Evolutionary conservation across 2,329 filamentous ascomycete species (phyloP).

Genomic region (Polytolypa hystricis): DNA sequence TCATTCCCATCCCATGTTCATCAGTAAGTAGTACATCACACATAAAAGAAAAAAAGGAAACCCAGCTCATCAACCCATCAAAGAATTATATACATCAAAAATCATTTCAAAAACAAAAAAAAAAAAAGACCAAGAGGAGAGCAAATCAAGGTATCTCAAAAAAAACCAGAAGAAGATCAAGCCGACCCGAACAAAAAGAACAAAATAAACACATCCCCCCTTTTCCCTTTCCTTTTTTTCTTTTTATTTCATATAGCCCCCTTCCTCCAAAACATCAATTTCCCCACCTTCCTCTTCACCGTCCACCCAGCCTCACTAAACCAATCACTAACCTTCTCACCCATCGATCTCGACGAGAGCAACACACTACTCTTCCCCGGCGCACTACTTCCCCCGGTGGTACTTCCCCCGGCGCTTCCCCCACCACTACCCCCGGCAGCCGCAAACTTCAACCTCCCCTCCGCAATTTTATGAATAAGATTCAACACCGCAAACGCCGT

Average conservation of each 20-base stretch:
- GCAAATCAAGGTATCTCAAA: background rate
- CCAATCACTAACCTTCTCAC: constrained; percentile 25
- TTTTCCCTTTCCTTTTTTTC: no score
- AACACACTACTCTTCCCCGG: constrained; percentile 7
- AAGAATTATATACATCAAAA: background rate
- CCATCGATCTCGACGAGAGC: constrained; percentile 19
- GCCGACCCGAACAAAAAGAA: no score
- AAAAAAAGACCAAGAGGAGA: background rate
- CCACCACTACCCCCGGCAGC: constrained; percentile 17
- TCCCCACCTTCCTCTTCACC: constrained; percentile 22
- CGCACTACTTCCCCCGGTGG: background rate
- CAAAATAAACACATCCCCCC: no score
- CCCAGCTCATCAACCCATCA: no score
- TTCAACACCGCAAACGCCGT: constrained; percentile 77
- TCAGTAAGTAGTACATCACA: no score
- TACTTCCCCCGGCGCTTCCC: constrained; percentile 8
- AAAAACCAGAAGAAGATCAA: no score
- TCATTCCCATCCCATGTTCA: no score
- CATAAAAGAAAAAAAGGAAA: no score
- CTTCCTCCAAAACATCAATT: constrained; percentile 32
- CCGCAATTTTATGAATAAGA: constrained; percentile 69
- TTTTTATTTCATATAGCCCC: no score
- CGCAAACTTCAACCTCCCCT: constrained; percentile 61
- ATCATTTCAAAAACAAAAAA: background rate
- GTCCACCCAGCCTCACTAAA: constrained; percentile 26